Evolutionary conservation across 768 basidiomycete species (phyloP), one percentile per base, ranked within the genome.

Genomic region (Lactifluus rugatus): DNA sequence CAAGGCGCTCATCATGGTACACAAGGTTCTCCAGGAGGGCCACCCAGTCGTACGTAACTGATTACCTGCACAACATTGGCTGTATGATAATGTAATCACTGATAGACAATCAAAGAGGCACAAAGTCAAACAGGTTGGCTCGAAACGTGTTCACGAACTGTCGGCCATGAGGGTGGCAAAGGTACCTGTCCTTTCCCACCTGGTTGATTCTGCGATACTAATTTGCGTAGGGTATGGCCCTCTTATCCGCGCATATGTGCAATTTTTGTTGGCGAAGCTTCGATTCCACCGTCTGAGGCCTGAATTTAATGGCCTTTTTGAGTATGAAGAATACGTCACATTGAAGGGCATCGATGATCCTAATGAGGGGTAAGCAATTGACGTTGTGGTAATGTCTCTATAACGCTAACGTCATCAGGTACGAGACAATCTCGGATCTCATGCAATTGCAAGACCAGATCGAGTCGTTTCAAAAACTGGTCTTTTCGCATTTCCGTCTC

Each of bases 361-460:
- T 9, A 97, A 98, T 70, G 95, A 99, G 76, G 96, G 96, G 95
- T 96, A 70, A 62, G 85, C 70, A 6, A 52, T 19, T 25, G 32
- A 7, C 16, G 1, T 34, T 21, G 23, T 21, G 6, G 10, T 42
- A 31, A 25, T 44, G 52, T 56, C 55, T 31, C 54, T 19, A n/a
- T 17, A n/a, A n/a, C n/a, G 51, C 23, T 17, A 49, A 37, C 10
- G 50, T 61, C 48, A 16, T 52, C 19, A 48, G 95, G 52, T 99
- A 96, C 66, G 96, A 99, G 72, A 98, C 93, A 0, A 99, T 99
- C 66, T 85, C 85, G 26, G 96, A 99, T 71, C 82, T 99, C 34
- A 98, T 97, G 96, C 86, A 83, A 17, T 75, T 99, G 54, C 96
- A 99, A 76, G 96, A 99, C 69, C 93, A 97, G 69, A 98, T 99